Percentiles rank a stretch among this genome's conserved stretches.
Conservation (phyloP, 2,329 filamentous ascomycete species). For the Stylonectria norvegica region DNA sequence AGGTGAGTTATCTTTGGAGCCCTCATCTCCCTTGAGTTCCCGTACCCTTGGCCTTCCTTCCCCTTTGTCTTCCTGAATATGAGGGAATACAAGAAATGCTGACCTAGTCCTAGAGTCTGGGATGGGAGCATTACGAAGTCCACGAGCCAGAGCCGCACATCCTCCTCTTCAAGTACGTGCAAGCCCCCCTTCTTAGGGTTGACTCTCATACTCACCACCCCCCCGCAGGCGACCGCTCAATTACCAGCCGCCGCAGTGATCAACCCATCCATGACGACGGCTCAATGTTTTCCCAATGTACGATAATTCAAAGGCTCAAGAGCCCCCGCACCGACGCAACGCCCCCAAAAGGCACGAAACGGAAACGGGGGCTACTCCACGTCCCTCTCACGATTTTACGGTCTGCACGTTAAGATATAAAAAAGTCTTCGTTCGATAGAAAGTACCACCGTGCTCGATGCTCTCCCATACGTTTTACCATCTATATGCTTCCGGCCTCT, state of each 20-base stretch:
- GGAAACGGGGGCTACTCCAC: slow-evolving; percentile 16
- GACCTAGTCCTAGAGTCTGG: slow-evolving; percentile 67
- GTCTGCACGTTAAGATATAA: slow-evolving; percentile 27
- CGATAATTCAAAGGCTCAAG: slow-evolving; percentile 19
- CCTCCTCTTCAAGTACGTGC: slow-evolving; percentile 89
- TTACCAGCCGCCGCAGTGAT: slow-evolving; percentile 67
- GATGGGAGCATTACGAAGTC: slow-evolving; percentile 99
- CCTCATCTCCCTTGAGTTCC: slow-evolving; percentile 1
- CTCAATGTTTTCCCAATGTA: slow-evolving; percentile 22
- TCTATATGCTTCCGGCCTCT: too few species aligned
- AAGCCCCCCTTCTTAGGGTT: not conserved
- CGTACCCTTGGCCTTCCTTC: not conserved
- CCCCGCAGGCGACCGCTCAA: slow-evolving; percentile 72
- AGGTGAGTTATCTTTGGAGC: slow-evolving; percentile 71
- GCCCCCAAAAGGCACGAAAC: slow-evolving; percentile 10
- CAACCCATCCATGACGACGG: not conserved
- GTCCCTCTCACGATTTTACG: slow-evolving; percentile 28
- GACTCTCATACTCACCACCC: slow-evolving; percentile 1
- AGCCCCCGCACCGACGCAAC: slow-evolving; percentile 19
- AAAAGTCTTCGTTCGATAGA: slow-evolving; percentile 24
- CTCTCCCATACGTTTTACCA: slow-evolving; percentile 3
- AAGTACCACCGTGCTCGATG: slow-evolving; percentile 19
- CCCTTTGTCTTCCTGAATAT: too few species aligned
- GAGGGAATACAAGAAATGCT: slow-evolving; percentile 11
- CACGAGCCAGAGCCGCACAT: slow-evolving; percentile 99